phyloP scores from a whole-genome alignment of 768 basidiomycete genomes.

The Agrocybe chaxingu region DNA sequence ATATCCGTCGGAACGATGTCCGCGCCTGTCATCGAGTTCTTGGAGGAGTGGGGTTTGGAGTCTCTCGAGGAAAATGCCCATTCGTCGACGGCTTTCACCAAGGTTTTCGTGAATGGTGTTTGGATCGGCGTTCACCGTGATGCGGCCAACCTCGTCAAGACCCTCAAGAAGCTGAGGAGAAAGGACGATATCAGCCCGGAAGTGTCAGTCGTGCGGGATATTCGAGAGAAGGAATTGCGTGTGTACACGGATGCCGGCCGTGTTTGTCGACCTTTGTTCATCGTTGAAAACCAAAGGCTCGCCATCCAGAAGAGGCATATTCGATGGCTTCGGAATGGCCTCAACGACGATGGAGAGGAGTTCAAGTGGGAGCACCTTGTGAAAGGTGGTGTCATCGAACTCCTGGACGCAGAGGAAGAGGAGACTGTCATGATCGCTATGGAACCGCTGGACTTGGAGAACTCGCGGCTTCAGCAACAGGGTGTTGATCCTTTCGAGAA shows the following conservation, averaged over 20 bases:
- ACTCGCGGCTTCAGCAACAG: constrained; percentile 64
- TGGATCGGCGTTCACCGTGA: constrained; percentile 99
- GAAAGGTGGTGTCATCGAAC: constrained; percentile 85
- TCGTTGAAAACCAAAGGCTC: constrained; percentile 90
- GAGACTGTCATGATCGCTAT: constrained; percentile 99
- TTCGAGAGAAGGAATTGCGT: constrained; percentile 90
- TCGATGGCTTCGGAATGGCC: constrained; percentile 59
- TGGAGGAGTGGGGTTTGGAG: constrained; percentile 98
- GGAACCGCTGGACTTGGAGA: constrained; percentile 94
- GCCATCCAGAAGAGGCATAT: constrained; percentile 83
- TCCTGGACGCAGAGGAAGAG: constrained; percentile 97
- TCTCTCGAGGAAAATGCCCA: constrained; percentile 92
- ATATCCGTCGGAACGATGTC: constrained; percentile 97
- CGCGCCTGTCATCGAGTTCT: constrained; percentile 94
- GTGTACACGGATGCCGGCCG: constrained; percentile 97
- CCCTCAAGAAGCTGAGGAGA: constrained; percentile 87
- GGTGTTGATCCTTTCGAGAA: constrained; percentile 57
- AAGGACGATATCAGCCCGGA: constrained; percentile 96
- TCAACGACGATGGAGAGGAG: constrained; percentile 57
- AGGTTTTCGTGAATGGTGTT: constrained; percentile 98
- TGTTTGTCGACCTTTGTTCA: constrained; percentile 95
- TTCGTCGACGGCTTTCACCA: constrained; percentile 79
- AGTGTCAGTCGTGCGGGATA: constrained; percentile 96
- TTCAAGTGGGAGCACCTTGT: constrained; percentile 86
- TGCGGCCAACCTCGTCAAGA: constrained; percentile 87